Percentiles rank a stretch among this genome's conserved stretches.
phyloP scores from a whole-genome alignment of 2,329 filamentous ascomycete genomes.

The Xylaria sp. region DNA sequence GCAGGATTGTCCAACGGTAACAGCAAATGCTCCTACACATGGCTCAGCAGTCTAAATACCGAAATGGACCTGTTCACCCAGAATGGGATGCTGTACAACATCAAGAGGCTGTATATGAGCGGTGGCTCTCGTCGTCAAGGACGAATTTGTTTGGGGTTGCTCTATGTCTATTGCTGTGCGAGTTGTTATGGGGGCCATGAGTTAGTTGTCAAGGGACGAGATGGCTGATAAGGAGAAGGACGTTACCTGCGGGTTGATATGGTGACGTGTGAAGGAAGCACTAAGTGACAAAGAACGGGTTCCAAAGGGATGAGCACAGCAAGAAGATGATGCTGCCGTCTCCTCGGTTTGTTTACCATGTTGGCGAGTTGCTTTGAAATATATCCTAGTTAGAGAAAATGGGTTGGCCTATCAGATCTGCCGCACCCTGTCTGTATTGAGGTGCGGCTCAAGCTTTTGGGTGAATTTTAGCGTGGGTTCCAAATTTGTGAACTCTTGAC shows the following conservation, averaged over 20 bases:
- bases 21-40: conserved; percentile 10
- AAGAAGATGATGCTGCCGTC: conserved; percentile 1
- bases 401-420: conserved; percentile 41
- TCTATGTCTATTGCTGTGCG: neutral
- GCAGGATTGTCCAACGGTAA: conserved; percentile 3
- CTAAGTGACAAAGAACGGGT: neutral
- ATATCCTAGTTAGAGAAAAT: conserved; percentile 33
- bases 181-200: conserved; percentile 12
- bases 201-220: neutral
- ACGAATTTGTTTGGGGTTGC: neutral
- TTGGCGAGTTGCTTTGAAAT: conserved; percentile 23
- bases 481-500: conserved; percentile 38
- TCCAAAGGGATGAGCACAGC: conserved; percentile 7
- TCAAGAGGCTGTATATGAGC: neutral
- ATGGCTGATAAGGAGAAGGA: neutral
- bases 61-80: conserved; percentile 8
- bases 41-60: conserved; percentile 3
- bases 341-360: conserved; percentile 7
- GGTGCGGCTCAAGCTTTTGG: conserved; percentile 41
- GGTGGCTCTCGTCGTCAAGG: neutral
- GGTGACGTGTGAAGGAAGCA: conserved; percentile 7
- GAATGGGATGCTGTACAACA: neutral
- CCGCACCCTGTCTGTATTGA: conserved; percentile 34
- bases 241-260: neutral
- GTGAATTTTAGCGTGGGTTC: conserved; percentile 44